Evolutionary conservation across 2,329 filamentous ascomycete genomes (phyloP), one percentile per base, ranked within the genome.

Genomic region (Neonectria sp.): DNA sequence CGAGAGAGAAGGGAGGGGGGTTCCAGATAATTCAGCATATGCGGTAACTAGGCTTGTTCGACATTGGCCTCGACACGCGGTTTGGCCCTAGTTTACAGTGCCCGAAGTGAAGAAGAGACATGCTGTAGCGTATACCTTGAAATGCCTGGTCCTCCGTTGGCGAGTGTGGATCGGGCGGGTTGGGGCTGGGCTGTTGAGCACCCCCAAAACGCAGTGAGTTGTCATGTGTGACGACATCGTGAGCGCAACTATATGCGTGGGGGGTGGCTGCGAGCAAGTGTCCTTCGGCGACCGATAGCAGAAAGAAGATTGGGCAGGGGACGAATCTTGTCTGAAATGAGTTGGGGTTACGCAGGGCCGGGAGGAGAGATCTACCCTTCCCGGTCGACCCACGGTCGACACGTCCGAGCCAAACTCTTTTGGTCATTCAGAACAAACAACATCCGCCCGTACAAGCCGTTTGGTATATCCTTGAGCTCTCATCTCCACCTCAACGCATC

Each of bases 271-370:
- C 67, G 55, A 63, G 71, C 48, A 73, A 68, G 70, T 62, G 60
- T 59, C 3, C 59, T 62, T 58, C 51, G 65, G 52, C 66, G 68
- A 73, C 61, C 53, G 57, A 67, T 68, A 66, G 51, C 59, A 68
- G 57, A 52, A 43, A 61, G 55, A 31, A 66, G 64, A 65, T 68
- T 67, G 68, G 63, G 58, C 67, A 68, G 67, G 46, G 65, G 63
- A 65, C 7, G 68, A 58, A 73, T 75, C 72, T 71, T 68, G 46
- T 73, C 69, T 69, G 66, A 67, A 68, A 63, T 62, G 65, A 62
- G 37, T 48, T 64, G 52, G 51, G 69, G 73, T 75, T 55, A 58
- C 67, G 68, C 71, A 75, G 55, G 65, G 70, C 69, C 68, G 72
- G 65, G 69, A 60, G 55, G 45, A 67, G 45, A 60, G 67, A 72